phyloP scores from a whole-genome alignment of 495 filamentous ascomycete genomes.

The Filosporella fistucella region DNA sequence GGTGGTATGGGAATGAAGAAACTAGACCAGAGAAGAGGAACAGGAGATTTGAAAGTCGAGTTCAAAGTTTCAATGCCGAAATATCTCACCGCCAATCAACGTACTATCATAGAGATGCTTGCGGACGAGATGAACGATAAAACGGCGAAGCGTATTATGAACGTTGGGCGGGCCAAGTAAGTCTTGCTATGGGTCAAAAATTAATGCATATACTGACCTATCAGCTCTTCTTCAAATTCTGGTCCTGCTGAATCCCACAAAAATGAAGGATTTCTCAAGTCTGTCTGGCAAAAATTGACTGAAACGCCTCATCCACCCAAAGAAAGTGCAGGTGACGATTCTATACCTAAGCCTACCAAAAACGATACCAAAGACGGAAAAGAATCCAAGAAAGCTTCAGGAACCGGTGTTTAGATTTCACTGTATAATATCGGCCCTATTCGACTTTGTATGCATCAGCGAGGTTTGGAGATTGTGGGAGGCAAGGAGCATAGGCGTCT shows the following conservation, averaged over 20 bases:
- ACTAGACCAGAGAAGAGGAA: slow-evolving; percentile 48
- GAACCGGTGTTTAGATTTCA: slow-evolving; percentile 1
- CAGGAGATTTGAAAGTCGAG: slow-evolving; percentile 83
- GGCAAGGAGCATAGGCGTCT: slow-evolving; percentile 15
- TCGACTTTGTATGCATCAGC: slow-evolving; percentile 11
- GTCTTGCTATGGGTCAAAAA: slow-evolving; percentile 1
- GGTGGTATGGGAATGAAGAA: slow-evolving; percentile 90
- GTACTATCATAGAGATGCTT: slow-evolving; percentile 87
- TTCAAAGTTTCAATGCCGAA: slow-evolving; percentile 95
- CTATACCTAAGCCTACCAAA: no score
- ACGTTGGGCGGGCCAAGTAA: slow-evolving; percentile 16
- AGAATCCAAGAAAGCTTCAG: slow-evolving; percentile 7
- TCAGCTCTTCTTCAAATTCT: slow-evolving; percentile 7
- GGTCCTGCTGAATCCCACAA: slow-evolving; percentile 48
- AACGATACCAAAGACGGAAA: slow-evolving; percentile 8
- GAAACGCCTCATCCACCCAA: slow-evolving; percentile 58
- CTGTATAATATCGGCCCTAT: slow-evolving; percentile 8
- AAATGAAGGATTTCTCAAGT: slow-evolving; percentile 82
- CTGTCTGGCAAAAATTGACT: slow-evolving; percentile 82
- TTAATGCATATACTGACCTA: neutral
- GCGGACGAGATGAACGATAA: slow-evolving; percentile 93
- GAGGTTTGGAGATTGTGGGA: slow-evolving; percentile 3
- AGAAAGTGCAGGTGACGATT: slow-evolving; percentile 26
- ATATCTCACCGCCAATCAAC: slow-evolving; percentile 82
- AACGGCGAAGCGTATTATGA: slow-evolving; percentile 89